phyloP scores from a whole-genome alignment of 2,329 filamentous ascomycete species.

The Colletotrichum phormii region DNA sequence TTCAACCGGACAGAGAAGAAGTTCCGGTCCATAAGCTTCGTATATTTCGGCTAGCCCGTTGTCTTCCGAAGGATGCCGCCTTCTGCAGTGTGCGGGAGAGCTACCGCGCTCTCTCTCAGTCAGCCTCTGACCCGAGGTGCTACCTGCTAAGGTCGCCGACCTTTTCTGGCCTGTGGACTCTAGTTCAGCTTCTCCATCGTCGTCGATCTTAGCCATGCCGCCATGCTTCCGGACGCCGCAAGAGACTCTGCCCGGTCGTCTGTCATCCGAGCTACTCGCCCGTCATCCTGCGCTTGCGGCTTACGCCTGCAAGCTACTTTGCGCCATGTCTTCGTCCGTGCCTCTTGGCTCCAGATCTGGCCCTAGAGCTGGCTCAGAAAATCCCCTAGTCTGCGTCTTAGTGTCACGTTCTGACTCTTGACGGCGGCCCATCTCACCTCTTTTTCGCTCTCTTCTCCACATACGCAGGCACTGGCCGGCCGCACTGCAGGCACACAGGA shows the following conservation, averaged over 20 bases:
- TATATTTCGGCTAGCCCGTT: not conserved
- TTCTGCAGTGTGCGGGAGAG: slow-evolving; percentile 9
- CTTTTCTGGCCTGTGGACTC: not conserved
- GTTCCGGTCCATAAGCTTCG: not conserved
- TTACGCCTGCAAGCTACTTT: slow-evolving; percentile 9
- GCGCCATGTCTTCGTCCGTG: slow-evolving; percentile 20
- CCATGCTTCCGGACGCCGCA: slow-evolving; percentile 1
- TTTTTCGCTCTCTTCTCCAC: not conserved
- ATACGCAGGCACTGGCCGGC: not conserved
- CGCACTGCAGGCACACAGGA: not conserved
- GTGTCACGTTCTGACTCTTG: slow-evolving; percentile 9
- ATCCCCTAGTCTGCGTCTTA: slow-evolving; percentile 1
- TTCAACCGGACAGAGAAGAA: not conserved
- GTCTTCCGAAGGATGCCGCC: not conserved
- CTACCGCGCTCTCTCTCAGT: not conserved
- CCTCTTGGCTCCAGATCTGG: slow-evolving; percentile 9
- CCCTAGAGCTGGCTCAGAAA: slow-evolving; percentile 11
- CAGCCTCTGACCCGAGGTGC: not conserved
- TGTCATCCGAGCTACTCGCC: not conserved
- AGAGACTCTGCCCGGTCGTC: not conserved
- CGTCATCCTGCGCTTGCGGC: slow-evolving; percentile 26
- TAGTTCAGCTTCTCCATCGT: not conserved
- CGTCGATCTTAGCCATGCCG: not conserved
- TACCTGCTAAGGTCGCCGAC: not conserved
- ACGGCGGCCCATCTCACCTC: slow-evolving; percentile 6